A percentile compares a stretch with the other conserved stretches of the same genome.
Evolutionary conservation across 768 basidiomycete species (phyloP).

Genomic region (Baorangia bicolor): DNA sequence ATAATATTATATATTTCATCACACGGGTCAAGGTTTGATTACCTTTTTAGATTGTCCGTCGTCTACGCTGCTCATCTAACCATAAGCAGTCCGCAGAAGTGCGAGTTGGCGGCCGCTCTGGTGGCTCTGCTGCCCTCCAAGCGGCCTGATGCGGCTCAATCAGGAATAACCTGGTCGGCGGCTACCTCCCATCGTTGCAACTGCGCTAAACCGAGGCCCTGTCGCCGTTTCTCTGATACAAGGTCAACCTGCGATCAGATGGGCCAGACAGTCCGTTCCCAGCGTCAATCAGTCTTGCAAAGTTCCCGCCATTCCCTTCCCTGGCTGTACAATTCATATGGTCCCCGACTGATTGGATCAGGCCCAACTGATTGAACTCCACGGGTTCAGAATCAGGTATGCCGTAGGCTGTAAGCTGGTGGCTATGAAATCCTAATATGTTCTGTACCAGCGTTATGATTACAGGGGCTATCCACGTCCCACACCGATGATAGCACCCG

Average conservation of each 20-base stretch:
- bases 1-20: too few relatives aligned
- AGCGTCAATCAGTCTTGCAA: slow-evolving; percentile 4
- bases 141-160: not conserved
- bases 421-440: slow-evolving; percentile 6
- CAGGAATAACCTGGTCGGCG: not conserved
- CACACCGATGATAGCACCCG: not conserved
- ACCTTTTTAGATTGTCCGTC: not conserved
- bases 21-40: not conserved
- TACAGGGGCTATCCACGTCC: slow-evolving; percentile 2
- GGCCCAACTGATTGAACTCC: slow-evolving; percentile 5
- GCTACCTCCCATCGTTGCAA: not conserved
- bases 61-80: not conserved
- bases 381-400: slow-evolving; percentile 5
- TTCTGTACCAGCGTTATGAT: slow-evolving; percentile 8
- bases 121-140: not conserved
- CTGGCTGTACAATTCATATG: slow-evolving; percentile 1
- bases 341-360: slow-evolving; percentile 17
- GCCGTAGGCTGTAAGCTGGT: not conserved
- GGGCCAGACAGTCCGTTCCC: not conserved
- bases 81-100: not conserved
- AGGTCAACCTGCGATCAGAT: slow-evolving; percentile 2
- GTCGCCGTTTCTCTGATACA: not conserved
- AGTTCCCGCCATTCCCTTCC: not conserved
- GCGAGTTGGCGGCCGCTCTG: not conserved
- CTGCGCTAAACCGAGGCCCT: not conserved